Evolutionary conservation across 139 green algal species (phyloP).

Genomic region (Chlorella sp.): DNA sequence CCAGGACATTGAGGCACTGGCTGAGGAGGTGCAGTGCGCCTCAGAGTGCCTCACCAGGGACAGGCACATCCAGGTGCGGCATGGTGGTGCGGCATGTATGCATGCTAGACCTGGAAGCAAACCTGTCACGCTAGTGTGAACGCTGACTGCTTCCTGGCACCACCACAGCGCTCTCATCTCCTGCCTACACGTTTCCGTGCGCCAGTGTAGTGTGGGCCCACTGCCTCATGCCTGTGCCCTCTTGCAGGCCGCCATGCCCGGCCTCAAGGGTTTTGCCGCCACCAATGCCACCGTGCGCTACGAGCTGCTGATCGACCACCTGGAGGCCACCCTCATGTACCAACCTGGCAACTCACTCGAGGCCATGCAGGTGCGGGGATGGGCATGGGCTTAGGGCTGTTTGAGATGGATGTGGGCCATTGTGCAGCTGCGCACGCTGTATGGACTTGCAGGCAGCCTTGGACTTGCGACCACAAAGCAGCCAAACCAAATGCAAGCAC

Average conservation of each 20-base stretch:
- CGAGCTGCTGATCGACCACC: conserved; percentile 9
- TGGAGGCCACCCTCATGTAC: conserved; percentile 19
- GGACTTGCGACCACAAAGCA: too few species aligned
- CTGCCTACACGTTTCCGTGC: not conserved
- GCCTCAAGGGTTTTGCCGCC: conserved; percentile 8
- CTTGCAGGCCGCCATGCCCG: conserved; percentile 19
- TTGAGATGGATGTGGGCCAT: too few species aligned
- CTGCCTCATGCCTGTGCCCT: too few species aligned
- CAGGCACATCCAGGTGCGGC: conserved; percentile 23
- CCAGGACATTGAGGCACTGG: not conserved
- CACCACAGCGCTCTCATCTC: not conserved
- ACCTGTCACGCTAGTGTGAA: not conserved
- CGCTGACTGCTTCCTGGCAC: not conserved
- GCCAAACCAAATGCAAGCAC: too few species aligned
- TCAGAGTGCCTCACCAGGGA: conserved; percentile 11
- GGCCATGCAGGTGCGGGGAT: conserved; percentile 1
- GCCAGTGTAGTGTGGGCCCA: too few species aligned
- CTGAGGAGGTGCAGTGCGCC: conserved; percentile 1
- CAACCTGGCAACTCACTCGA: conserved; percentile 12
- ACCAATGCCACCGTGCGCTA: conserved; percentile 13
- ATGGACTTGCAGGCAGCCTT: too few species aligned
- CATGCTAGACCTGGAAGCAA: too few species aligned
- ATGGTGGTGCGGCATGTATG: too few species aligned
- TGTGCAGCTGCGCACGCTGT: too few species aligned
- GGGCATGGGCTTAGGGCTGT: too few species aligned